A percentile compares a stretch with the other conserved stretches of the same genome.
Evolutionary conservation across 495 filamentous ascomycete species (phyloP).

Genomic region (Bombardia bombarda): DNA sequence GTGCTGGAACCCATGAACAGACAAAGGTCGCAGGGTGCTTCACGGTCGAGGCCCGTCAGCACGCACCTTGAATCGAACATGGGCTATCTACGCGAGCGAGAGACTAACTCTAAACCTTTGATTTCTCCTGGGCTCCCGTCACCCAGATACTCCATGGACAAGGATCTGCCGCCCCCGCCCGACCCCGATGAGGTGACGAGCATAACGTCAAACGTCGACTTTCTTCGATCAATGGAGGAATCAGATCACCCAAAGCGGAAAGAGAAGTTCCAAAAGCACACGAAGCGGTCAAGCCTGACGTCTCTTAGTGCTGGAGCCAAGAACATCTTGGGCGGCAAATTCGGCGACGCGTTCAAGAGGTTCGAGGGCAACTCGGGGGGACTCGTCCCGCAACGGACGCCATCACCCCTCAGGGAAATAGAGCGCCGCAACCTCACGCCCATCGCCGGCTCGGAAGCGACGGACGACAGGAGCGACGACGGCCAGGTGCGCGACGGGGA

Average conservation of each 20-base stretch:
- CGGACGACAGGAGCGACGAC: constrained; percentile 62
- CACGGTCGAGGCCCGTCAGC: constrained; percentile 39
- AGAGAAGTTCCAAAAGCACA: constrained; percentile 54
- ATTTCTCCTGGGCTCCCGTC: constrained; percentile 28
- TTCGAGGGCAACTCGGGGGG: constrained; percentile 59
- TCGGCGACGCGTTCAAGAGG: constrained; percentile 90
- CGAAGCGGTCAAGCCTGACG: constrained; percentile 74
- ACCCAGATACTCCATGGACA: constrained; percentile 28
- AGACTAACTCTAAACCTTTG: constrained; percentile 31
- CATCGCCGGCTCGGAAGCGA: constrained; percentile 69
- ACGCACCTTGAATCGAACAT: constrained; percentile 73
- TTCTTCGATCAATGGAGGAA: constrained; percentile 71
- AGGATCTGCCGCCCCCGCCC: constrained; percentile 25
- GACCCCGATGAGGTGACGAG: constrained; percentile 52
- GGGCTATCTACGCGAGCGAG: constrained; percentile 62
- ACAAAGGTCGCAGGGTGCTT: constrained; percentile 13
- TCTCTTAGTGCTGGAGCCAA: constrained; percentile 70
- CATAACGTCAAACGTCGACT: constrained; percentile 84
- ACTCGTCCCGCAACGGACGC: constrained; percentile 37
- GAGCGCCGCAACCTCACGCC: constrained; percentile 55
- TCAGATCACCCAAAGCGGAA: constrained; percentile 58
- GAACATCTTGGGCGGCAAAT: constrained; percentile 79
- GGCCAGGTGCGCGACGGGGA: constrained; percentile 48
- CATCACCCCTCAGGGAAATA: constrained; percentile 46
- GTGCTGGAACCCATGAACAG: constrained; percentile 42